These are phyloP conservation scores for Daldinia sp. DNA, from an alignment of 2,329 filamentous ascomycete species.

Conservation along the genomic window DNA sequence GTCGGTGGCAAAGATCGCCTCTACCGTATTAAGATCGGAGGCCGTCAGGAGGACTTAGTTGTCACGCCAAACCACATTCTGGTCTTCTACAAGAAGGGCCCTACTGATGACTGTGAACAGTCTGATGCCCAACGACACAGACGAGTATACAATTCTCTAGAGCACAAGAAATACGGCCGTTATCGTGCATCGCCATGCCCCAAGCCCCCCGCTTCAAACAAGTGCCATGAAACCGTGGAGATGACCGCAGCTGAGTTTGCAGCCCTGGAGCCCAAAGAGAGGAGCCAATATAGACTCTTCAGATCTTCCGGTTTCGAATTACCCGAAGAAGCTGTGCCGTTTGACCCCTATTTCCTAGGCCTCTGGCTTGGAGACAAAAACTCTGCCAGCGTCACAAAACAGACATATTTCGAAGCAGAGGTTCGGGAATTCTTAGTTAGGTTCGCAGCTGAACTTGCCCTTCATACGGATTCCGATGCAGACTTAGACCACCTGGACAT, in stretches of 20 bases:
- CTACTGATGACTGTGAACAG: not conserved
- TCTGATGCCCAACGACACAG: not conserved
- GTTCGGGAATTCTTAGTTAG: conserved; percentile 19
- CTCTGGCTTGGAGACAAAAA: conserved; percentile 43
- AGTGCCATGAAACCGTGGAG: conserved; percentile 56
- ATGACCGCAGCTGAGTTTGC: conserved; percentile 62
- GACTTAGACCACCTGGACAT: conserved; percentile 6
- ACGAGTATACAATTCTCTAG: not conserved
- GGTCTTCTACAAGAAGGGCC: conserved; percentile 56
- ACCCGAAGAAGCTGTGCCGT: conserved; percentile 39
- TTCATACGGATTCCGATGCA: conserved; percentile 7
- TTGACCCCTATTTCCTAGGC: conserved; percentile 41
- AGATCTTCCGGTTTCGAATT: conserved; percentile 51
- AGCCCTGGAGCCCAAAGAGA: conserved; percentile 54
- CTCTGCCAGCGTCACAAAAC: not conserved
- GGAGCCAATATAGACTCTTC: conserved; percentile 54
- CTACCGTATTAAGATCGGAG: conserved; percentile 61
- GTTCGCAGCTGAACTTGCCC: conserved; percentile 23
- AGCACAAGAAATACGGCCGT: conserved; percentile 2
- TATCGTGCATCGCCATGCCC: not conserved
- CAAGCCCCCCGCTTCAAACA: not conserved
- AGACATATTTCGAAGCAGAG: conserved; percentile 7
- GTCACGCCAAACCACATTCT: conserved; percentile 64
- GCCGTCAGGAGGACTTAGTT: conserved; percentile 59
- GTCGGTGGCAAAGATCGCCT: conserved; percentile 61